phyloP scores from a whole-genome alignment of 805 yeast species.

The Henningerozyma blattae region DNA sequence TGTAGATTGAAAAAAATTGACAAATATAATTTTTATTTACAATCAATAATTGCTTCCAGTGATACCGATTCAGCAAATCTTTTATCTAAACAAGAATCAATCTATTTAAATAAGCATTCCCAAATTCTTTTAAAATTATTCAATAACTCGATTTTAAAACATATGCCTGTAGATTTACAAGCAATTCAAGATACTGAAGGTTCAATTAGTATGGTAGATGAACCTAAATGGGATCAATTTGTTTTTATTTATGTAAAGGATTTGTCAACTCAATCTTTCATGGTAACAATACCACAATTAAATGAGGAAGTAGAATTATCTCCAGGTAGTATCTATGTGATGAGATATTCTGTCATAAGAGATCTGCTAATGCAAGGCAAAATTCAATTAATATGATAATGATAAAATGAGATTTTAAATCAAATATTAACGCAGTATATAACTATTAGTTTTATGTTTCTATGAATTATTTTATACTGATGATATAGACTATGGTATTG shows the following conservation, averaged over 20 bases:
- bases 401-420: neutral
- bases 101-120: conserved; percentile 60
- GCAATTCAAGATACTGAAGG: conserved; percentile 67
- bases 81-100: conserved; percentile 48
- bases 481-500: no score
- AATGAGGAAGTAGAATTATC: conserved; percentile 44
- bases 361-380: conserved; percentile 30
- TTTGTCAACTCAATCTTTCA: conserved; percentile 13
- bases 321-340: conserved; percentile 59
- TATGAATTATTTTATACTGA: no score
- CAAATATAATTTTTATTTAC: conserved; percentile 47
- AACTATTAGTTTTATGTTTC: no score
- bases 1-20: conserved; percentile 70
- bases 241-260: conserved; percentile 45
- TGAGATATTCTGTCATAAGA: conserved; percentile 48
- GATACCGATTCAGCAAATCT: conserved; percentile 12
- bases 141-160: conserved; percentile 50
- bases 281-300: conserved; percentile 33
- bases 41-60: conserved; percentile 20
- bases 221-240: conserved; percentile 64
- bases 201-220: conserved; percentile 60
- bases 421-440: no score
- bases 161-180: conserved; percentile 57
- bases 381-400: conserved; percentile 29
- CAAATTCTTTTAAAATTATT: conserved; percentile 53